Evolutionary conservation across 108 stramenopile genomes (phyloP).

Genomic region (Epithemia pelagica): DNA sequence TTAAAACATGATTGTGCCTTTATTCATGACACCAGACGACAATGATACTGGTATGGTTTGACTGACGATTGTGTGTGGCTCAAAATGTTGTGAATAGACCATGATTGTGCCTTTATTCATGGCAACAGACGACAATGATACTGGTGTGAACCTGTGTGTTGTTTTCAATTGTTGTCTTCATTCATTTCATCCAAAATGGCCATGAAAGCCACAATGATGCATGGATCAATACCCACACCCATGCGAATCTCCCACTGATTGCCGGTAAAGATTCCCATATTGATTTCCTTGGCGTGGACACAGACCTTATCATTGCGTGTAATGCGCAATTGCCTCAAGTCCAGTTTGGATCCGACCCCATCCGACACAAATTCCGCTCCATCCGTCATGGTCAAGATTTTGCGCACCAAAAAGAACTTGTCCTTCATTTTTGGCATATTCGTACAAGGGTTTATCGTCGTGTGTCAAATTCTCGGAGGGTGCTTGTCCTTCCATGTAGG

Average conservation of each 20-base stretch:
- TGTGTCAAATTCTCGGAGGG: not conserved
- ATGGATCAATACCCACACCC: not conserved
- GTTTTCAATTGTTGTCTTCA: not conserved
- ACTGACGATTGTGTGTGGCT: no score
- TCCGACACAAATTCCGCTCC: not conserved
- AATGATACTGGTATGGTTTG: no score
- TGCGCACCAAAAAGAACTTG: not conserved
- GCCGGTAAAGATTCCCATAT: not conserved
- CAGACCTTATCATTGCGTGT: conserved; percentile 1
- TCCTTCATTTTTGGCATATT: not conserved
- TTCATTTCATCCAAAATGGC: not conserved
- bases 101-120: no score
- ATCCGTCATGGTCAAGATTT: not conserved
- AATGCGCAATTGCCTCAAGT: not conserved
- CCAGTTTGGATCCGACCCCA: not conserved
- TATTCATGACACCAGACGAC: no score
- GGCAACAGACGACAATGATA: no score
- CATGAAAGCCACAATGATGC: not conserved
- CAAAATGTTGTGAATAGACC: no score
- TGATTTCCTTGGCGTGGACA: not conserved
- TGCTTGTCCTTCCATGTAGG: not conserved
- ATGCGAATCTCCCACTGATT: not conserved
- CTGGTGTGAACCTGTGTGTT: no score
- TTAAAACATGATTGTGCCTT: no score
- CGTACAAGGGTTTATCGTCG: not conserved